Evolutionary conservation across 1,139 yeast species (phyloP), one percentile per base, ranked within the genome.

Genomic region (Pichia sp.): DNA sequence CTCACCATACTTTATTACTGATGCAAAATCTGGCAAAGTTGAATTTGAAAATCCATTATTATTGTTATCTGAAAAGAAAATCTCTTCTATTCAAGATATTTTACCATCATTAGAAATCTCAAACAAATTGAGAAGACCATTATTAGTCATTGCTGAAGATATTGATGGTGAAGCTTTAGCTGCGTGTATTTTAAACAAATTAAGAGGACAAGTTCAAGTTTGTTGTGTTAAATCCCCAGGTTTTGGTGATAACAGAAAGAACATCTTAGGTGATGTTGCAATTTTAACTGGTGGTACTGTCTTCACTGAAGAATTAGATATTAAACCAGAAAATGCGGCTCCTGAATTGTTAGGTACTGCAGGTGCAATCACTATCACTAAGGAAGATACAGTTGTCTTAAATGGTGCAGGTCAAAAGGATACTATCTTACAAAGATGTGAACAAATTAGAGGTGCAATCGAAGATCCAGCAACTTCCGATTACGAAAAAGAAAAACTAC

Each of bases 171-270:
- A 92, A 75, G 98, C 98, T 49, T 80, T 92, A 57, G 98, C 98
- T 63, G 98, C 98, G 56, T 94, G 98, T 78, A 90, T 92, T 64
- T 80, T 92, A 70, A 92, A 92, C 81, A 92, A 92, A 76, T 84
- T 94, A 68, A 85, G 98, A 76, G 98, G 98, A 62, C 98, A 92
- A 77, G 96, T 92, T 57, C 96, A 89, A 72, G 98, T 94, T 55
- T 88, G 95, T 69, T 96, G 96, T 62, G 97, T 92, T 62, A 92
- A 94, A 79, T 97, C 98, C 43, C 98, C 98, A 67, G 98, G 98
- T 51, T 92, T 92, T 62, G 98, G 98, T 71, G 98, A 92, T 76
- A 92, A 92, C 85, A 86, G 97, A 76, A 94, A 92, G 82, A 89
- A 89, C 79, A 89, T 88, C 56, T 77, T 92, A 58, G 98, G 98